Percentiles rank a stretch among this genome's conserved stretches.
phyloP scores from a whole-genome alignment of 257 asterid genomes.

The Ilex asprella region DNA sequence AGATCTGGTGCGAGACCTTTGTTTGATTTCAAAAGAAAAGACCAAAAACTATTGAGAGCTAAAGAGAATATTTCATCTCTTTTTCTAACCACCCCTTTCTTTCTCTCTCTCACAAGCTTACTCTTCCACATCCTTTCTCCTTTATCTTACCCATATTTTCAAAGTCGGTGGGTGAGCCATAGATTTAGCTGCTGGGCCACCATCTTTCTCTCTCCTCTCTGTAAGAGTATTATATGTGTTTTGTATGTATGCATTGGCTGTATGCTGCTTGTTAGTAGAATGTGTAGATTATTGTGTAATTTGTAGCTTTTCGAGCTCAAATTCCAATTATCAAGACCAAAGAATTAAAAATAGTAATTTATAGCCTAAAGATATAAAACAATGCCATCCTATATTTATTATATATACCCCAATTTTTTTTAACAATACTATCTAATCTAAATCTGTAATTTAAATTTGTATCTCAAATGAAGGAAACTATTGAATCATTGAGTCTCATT shows the following conservation, averaged over 20 bases:
- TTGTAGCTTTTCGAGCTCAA: constrained; percentile 56
- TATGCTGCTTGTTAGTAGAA: constrained; percentile 72
- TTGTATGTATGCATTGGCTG: constrained; percentile 59
- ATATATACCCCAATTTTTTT: too few species aligned
- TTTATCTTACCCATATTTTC: constrained; percentile 49
- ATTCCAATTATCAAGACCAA: constrained; percentile 39
- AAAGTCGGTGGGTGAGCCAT: constrained; percentile 56
- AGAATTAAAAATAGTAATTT: constrained; percentile 2
- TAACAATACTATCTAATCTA: too few species aligned
- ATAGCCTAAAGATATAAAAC: too few species aligned
- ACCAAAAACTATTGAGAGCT: constrained; percentile 49
- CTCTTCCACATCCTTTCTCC: constrained; percentile 35
- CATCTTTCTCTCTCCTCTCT: constrained; percentile 23
- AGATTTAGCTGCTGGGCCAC: constrained; percentile 44
- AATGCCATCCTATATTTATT: too few species aligned
- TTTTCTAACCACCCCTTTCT: constrained; percentile 28
- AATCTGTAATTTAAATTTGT: too few species aligned
- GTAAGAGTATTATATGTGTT: constrained; percentile 1
- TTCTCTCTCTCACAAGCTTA: constrained; percentile 13
- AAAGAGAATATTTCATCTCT: constrained; percentile 47
- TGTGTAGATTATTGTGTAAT: constrained; percentile 72
- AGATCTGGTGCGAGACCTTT: constrained; percentile 32
- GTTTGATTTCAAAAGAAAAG: constrained; percentile 50
- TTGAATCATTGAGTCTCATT: too few species aligned
- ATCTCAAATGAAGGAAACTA: too few species aligned